Evolutionary conservation across 768 basidiomycete species (phyloP).

Genomic region (Pleurotus platypus): DNA sequence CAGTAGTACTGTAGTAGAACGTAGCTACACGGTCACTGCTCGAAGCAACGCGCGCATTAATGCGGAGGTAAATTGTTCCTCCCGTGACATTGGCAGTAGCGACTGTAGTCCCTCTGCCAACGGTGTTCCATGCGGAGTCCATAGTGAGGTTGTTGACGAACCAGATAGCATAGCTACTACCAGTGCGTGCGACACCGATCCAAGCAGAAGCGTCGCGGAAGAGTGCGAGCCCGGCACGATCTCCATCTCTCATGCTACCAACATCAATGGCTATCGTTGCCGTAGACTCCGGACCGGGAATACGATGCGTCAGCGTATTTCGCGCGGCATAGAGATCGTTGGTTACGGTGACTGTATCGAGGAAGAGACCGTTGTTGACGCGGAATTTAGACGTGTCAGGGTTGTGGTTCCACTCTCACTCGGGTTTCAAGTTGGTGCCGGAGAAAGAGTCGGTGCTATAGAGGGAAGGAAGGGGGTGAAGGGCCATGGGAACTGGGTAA

Average conservation of each 20-base stretch:
- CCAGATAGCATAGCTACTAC: slow-evolving; percentile 2
- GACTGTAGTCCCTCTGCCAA: slow-evolving; percentile 11
- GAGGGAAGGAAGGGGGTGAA: slow-evolving; percentile 9
- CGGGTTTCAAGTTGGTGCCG: slow-evolving; percentile 10
- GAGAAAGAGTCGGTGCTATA: slow-evolving; percentile 14
- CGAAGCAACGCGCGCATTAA: slow-evolving; percentile 10
- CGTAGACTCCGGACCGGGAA: slow-evolving; percentile 13
- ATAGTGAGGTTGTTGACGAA: slow-evolving; percentile 16
- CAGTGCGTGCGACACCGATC: slow-evolving; percentile 13
- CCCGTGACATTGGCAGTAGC: slow-evolving; percentile 10
- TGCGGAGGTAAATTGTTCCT: slow-evolving; percentile 12
- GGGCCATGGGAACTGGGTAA: slow-evolving; percentile 11
- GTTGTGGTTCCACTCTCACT: slow-evolving; percentile 20
- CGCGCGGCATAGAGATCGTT: slow-evolving; percentile 15
- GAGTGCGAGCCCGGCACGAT: slow-evolving; percentile 17
- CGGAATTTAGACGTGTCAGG: slow-evolving; percentile 15
- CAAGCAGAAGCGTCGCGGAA: slow-evolving; percentile 15
- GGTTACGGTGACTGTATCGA: slow-evolving; percentile 16
- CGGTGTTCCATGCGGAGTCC: slow-evolving; percentile 12
- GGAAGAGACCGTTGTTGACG: slow-evolving; percentile 13
- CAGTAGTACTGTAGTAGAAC: slow-evolving; percentile 14
- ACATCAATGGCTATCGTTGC: slow-evolving; percentile 14
- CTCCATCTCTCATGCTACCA: slow-evolving; percentile 13
- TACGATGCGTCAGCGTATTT: slow-evolving; percentile 16
- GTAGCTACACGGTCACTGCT: slow-evolving; percentile 9